These are phyloP conservation scores for Oxyria digyna DNA, from an alignment of 148 eudicot species.

Conservation along the genomic window DNA sequence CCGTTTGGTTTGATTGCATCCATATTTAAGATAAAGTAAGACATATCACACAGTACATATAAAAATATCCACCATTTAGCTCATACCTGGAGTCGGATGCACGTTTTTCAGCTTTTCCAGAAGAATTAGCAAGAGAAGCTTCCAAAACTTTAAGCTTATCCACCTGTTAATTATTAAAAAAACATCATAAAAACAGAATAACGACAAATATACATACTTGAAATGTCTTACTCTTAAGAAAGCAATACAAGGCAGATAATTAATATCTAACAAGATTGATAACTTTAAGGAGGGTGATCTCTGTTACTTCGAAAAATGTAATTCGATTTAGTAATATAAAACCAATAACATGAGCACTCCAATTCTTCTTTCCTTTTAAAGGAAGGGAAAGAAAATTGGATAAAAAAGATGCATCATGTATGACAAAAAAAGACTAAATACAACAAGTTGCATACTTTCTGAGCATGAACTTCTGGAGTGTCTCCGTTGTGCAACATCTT, in stretches of 20 bases:
- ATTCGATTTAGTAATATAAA: neutral
- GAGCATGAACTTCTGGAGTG: constrained; percentile 87
- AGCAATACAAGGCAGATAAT: neutral
- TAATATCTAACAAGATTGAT: neutral
- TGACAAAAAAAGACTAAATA: neutral
- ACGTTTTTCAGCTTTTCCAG: constrained; percentile 78
- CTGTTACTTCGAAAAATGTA: neutral
- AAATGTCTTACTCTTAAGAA: neutral
- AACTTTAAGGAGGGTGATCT: neutral
- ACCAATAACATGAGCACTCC: neutral
- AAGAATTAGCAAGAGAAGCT: constrained; percentile 81
- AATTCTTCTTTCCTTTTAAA: neutral
- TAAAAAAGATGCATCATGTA: neutral
- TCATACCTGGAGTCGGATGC: constrained; percentile 71
- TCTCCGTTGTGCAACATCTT: constrained; percentile 61
- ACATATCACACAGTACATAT: neutral
- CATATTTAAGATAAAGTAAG: neutral
- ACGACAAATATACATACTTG: neutral
- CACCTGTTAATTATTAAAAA: constrained; percentile 33
- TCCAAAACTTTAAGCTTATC: constrained; percentile 87
- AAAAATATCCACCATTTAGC: neutral
- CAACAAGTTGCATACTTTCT: constrained; percentile 48
- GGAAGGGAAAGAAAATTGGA: neutral
- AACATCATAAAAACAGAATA: neutral
- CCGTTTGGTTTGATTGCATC: neutral